Conservation (phyloP, 805 yeast genomes). For the Lipomyces yamadae region DNA sequence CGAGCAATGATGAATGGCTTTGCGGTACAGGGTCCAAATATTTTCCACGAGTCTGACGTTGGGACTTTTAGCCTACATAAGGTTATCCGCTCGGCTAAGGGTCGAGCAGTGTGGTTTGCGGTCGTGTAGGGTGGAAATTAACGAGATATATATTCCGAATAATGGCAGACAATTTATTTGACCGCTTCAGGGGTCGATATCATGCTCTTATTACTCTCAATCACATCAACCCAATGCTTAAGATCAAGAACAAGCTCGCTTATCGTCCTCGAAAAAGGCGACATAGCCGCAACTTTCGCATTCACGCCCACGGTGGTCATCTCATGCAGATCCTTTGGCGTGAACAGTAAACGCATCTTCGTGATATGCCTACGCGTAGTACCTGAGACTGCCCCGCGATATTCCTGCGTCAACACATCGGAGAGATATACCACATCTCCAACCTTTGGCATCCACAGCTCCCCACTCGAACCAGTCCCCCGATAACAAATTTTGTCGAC, state of each 20-base stretch:
- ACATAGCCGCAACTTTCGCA: neutral
- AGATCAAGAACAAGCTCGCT: constrained; percentile 7
- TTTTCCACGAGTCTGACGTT: too few species aligned
- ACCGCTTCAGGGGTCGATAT: constrained; percentile 1
- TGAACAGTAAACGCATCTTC: constrained; percentile 5
- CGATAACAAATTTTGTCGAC: neutral
- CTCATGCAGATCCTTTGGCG: constrained; percentile 2
- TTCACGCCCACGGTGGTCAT: neutral
- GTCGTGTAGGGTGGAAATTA: too few species aligned
- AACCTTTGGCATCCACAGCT: neutral
- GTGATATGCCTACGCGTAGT: constrained; percentile 12
- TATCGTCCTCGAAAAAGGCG: constrained; percentile 5
- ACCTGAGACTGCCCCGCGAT: constrained; percentile 6
- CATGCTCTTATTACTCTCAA: constrained; percentile 17
- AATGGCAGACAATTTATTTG: neutral
- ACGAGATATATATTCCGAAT: neutral
- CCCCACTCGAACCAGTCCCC: neutral
- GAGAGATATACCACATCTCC: constrained; percentile 24
- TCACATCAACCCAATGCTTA: constrained; percentile 19
- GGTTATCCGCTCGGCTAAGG: too few species aligned
- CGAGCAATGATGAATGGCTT: neutral
- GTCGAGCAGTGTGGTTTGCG: too few species aligned
- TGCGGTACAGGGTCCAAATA: too few species aligned
- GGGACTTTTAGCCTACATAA: too few species aligned
- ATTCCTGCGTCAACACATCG: constrained; percentile 5